Percentiles rank a stretch among this genome's conserved stretches.
These are phyloP conservation scores for Lagenaria siceraria DNA, from an alignment of 306 rosid species.

Conservation along the genomic window DNA sequence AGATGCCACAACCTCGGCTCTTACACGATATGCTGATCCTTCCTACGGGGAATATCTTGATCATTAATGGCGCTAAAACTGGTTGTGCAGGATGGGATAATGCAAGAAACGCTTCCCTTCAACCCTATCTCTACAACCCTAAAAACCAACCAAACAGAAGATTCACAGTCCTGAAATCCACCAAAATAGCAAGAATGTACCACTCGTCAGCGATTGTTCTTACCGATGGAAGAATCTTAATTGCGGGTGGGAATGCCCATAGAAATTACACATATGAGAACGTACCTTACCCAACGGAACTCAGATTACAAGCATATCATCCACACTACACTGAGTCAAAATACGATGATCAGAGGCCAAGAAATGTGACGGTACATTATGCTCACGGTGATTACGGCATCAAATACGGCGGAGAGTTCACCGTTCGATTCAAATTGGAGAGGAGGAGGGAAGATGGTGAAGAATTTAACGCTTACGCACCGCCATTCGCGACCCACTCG, in stretches of 20 bases:
- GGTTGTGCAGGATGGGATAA: constrained; percentile 57
- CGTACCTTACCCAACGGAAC: constrained; percentile 60
- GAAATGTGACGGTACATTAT: constrained; percentile 29
- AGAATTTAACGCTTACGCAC: constrained; percentile 44
- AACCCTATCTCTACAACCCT: constrained; percentile 55
- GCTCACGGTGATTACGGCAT: constrained; percentile 5
- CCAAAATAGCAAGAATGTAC: constrained; percentile 60
- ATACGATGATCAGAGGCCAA: constrained; percentile 34
- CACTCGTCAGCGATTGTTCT: constrained; percentile 68
- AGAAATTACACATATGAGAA: constrained; percentile 27
- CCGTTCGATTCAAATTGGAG: constrained; percentile 25
- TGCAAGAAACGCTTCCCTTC: constrained; percentile 54
- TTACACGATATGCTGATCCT: constrained; percentile 63
- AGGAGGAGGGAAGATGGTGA: constrained; percentile 17
- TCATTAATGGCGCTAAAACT: constrained; percentile 59
- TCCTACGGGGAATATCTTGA: constrained; percentile 51
- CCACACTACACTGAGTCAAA: constrained; percentile 41
- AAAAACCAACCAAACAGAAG: constrained; percentile 27
- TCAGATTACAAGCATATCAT: constrained; percentile 65
- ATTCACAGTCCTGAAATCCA: constrained; percentile 34
- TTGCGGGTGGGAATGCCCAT: constrained; percentile 62
- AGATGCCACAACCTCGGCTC: constrained; percentile 69
- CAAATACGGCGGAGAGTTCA: constrained; percentile 40
- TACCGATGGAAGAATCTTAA: constrained; percentile 63
- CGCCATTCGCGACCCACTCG: constrained; percentile 66